phyloP scores from a whole-genome alignment of 2,329 filamentous ascomycete species.

The Alternaria sp. region DNA sequence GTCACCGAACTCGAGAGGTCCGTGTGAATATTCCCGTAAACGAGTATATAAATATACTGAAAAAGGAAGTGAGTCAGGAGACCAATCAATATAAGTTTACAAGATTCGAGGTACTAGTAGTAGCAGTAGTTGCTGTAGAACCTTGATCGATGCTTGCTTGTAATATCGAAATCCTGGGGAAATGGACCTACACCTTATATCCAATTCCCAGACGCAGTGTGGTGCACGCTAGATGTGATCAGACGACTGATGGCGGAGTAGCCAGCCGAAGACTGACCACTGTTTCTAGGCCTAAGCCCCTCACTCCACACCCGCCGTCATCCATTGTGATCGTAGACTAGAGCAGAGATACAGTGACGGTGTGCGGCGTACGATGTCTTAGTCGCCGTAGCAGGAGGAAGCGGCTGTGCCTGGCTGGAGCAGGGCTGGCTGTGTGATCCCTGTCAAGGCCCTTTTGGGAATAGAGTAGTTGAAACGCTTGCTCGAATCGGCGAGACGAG shows the following conservation, averaged over 20 bases:
- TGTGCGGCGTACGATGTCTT: conserved; percentile 5
- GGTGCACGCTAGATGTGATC: conserved; percentile 8
- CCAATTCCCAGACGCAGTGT: not conserved
- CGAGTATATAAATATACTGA: not conserved
- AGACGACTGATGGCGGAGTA: conserved; percentile 6
- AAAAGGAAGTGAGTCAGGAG: conserved; percentile 1
- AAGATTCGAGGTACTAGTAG: not conserved
- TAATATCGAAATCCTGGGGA: not conserved
- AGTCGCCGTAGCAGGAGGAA: not conserved
- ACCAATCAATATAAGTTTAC: not conserved
- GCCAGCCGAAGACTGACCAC: not conserved
- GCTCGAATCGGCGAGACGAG: not conserved
- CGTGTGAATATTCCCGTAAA: not conserved
- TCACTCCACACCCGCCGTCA: not conserved
- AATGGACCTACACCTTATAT: conserved; percentile 7
- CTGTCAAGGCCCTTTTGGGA: conserved; percentile 4
- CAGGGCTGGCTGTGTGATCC: conserved; percentile 6
- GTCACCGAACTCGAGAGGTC: not conserved
- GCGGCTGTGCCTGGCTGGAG: conserved; percentile 12
- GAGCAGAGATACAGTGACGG: conserved; percentile 3
- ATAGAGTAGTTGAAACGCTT: not conserved
- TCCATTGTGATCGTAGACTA: not conserved
- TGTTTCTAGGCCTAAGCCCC: conserved; percentile 5
- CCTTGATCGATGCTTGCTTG: not conserved
- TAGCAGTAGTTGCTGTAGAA: not conserved